Percentiles rank a stretch among this genome's conserved stretches.
Conservation (phyloP, 768 basidiomycete genomes). For the Pisolithus microcarpus region DNA sequence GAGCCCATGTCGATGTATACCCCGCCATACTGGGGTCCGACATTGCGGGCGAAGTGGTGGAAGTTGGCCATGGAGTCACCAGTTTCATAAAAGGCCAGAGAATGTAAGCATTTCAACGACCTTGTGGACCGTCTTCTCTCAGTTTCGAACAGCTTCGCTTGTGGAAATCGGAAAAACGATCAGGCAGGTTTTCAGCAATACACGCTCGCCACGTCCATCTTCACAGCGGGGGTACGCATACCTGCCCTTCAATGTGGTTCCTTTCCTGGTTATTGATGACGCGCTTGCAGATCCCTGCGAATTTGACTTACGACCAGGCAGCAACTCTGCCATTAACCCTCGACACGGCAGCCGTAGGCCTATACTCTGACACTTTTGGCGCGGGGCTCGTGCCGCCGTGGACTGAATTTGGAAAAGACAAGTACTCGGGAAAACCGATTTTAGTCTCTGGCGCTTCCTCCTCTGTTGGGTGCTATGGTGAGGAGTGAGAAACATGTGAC, state of each 20-base stretch:
- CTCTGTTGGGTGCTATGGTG: conserved; percentile 43
- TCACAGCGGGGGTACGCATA: conserved; percentile 30
- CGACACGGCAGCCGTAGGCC: conserved; percentile 39
- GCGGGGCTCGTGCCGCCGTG: conserved; percentile 34
- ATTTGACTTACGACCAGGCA: conserved; percentile 38
- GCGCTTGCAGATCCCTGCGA: conserved; percentile 35
- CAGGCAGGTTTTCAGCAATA: conserved; percentile 36
- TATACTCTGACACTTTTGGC: conserved; percentile 36
- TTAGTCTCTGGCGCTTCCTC: conserved; percentile 43
- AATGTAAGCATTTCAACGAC: conserved; percentile 25
- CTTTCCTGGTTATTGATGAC: conserved; percentile 2
- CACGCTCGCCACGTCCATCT: conserved; percentile 24
- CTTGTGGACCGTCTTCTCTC: background rate
- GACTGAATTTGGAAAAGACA: conserved; percentile 24
- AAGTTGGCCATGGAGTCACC: conserved; percentile 31
- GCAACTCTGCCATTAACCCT: conserved; percentile 42
- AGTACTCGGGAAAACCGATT: conserved; percentile 36
- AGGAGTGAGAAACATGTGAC: conserved; percentile 3
- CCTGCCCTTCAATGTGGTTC: background rate
- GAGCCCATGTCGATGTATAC: conserved; percentile 26
- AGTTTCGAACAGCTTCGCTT: conserved; percentile 20
- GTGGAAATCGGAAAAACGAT: conserved; percentile 25
- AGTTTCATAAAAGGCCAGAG: conserved; percentile 32
- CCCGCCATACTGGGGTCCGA: conserved; percentile 32
- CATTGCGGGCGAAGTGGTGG: conserved; percentile 33